Evolutionary conservation across 2,329 filamentous ascomycete genomes (phyloP).

Genomic region (Cytospora leucostoma): DNA sequence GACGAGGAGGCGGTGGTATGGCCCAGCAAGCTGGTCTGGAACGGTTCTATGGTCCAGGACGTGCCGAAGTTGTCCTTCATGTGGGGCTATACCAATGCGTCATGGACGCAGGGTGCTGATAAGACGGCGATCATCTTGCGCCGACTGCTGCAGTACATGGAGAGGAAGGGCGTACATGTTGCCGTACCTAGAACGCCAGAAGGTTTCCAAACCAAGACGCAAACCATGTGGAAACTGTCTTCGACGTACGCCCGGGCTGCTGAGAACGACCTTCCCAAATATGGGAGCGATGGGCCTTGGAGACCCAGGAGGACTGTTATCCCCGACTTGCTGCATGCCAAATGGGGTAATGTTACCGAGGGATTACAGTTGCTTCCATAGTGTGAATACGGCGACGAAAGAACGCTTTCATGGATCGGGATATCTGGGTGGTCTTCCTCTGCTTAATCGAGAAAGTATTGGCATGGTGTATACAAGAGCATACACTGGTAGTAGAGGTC

Average conservation of each 20-base stretch:
- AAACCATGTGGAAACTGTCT: conserved; percentile 8
- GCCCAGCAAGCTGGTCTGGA: conserved; percentile 46
- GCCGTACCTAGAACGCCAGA: conserved; percentile 2
- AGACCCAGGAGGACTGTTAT: conserved; percentile 1
- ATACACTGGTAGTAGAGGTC: too few species aligned
- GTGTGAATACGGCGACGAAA: not conserved
- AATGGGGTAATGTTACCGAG: conserved; percentile 14
- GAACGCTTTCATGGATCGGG: too few species aligned
- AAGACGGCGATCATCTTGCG: conserved; percentile 50
- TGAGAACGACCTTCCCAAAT: conserved; percentile 4
- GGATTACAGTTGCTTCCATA: not conserved
- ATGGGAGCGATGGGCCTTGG: conserved; percentile 18
- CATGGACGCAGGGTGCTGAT: conserved; percentile 65
- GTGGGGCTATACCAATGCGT: conserved; percentile 61
- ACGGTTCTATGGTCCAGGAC: conserved; percentile 60
- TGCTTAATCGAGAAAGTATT: too few species aligned
- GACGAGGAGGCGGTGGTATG: conserved; percentile 44
- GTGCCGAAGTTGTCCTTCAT: conserved; percentile 62
- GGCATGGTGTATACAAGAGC: too few species aligned
- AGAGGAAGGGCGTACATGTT: conserved; percentile 37
- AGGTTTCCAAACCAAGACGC: not conserved
- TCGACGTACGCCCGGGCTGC: conserved; percentile 6
- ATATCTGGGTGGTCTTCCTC: too few species aligned
- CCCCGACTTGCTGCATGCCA: conserved; percentile 10
- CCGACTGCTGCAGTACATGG: conserved; percentile 54